Evolutionary conservation across 2,329 filamentous ascomycete species (phyloP), one percentile per base, ranked within the genome.

Genomic region (Didymellaceae sp.): DNA sequence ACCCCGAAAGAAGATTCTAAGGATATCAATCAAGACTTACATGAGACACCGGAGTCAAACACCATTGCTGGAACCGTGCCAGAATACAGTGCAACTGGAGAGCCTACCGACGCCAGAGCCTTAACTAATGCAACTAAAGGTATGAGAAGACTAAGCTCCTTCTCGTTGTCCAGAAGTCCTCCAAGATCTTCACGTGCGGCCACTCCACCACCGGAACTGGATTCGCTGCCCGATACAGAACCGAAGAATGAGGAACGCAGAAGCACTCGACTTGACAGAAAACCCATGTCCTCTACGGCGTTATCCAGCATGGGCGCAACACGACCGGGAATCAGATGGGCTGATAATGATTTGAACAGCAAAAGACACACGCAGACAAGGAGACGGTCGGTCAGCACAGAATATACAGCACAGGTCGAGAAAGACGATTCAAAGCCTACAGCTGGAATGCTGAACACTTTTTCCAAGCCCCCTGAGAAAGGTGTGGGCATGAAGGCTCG

Each of bases 401-500:
- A 75, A 28, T 59, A 65, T 14, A 56, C 74, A 4, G 63, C 68
- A 10, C 62, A 57, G 11, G 24, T 58, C 8, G 51, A 57, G 1
- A 61, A 59, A 20, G 62, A 69, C 7, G 52, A 61, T 9, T 58
- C 66, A n/a, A 60, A 54, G 35, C 60, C 65, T 13, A 70, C 67
- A 18, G 63, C 68, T 31, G 70, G 67, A 20, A 64, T 74, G 55
- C 45, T 72, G 25, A 57, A 61, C 20, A 73, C 70, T 14, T 73
- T 72, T 34, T 73, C 71, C 20, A 71, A 67, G 40, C 56, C 66
- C 1, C 87, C 89, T 1, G 85, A 86, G 43, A 82, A 82, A 17
- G 89, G 89, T 10, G 88, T 86, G 14, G 89, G 89, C 8, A 81
- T 89, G 70, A 93, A 92, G 75, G 86, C 89, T 22, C 82, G 89